Evolutionary conservation across 1,139 yeast genomes (phyloP), one percentile per base, ranked within the genome.

Genomic region (Arxiozyma heterogenica): DNA sequence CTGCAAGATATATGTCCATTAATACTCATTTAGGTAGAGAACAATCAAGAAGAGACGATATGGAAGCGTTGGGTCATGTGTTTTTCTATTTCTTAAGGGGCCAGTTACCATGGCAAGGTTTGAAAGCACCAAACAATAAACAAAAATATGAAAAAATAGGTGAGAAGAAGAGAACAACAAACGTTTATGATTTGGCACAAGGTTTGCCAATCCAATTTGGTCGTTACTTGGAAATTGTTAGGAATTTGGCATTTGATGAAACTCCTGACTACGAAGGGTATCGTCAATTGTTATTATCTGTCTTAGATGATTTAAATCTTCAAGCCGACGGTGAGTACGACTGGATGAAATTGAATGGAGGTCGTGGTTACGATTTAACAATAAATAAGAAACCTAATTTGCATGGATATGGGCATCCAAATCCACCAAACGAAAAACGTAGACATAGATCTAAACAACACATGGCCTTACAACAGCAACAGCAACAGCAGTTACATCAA

Each of bases 61-160:
- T 93, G 73, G 98, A 93, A 73, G 84, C 95, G 61, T 79, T 93
- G 71, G 98, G 98, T 45, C 93, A 93, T 70, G 98, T 93, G 47
- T 81, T 93, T 67, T 89, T 93, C 65, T 93, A 93, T 73, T 93
- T 93, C 70, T 84, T 95, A 71, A 82, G 96, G 59, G 98, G 98
- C 44, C 87, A 94, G 23, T 77, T 93, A 67, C 98, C 98, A 53
- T 93, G 98, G 98, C 98, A 93, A 74, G 98, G 98, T 17, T 81
- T 93, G 65, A 90, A 84, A 67, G 93, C 93, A 1, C 91, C 91
- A 51, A 84, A 89, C 12, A 86, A 86, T 70, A 86, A 85, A 69
- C 86, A 83, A 59, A 86, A 86, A 68, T 86, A 86, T 68, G 94
- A 86, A 67, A 86, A 84, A 65, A 86, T 86, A 64, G 94, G 94